Evolutionary conservation across 805 yeast species (phyloP), one percentile per base, ranked within the genome.

Genomic region (Yamadazyma phyllophila): DNA sequence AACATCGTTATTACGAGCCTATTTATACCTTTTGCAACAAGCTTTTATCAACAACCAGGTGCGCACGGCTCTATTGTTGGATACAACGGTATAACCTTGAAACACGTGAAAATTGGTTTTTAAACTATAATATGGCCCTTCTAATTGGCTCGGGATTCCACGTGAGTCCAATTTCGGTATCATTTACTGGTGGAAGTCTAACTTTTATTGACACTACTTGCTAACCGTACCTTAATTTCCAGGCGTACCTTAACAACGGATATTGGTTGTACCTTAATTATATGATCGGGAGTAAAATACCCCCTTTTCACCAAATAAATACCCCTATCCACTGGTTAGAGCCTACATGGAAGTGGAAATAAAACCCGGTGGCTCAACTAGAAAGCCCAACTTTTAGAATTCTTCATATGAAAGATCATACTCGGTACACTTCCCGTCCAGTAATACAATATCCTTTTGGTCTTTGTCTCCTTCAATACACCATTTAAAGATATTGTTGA

Each of bases 401-500:
- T 44, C 41, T 7, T 44, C 44, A 26, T 30, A 45, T 13, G 36
- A 12, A 11, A 49, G 39, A 26, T 47, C 49, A 26, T 45, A 46
- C 15, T 41, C 45, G 12, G 47, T 46, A 41, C 54, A 50, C 7
- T n/a, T 34, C 11, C 54, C 54, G 81, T 43, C 50, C 36, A 43
- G 41, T 27, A 47, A 47, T 2, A 44, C 44, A 12, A 51, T 43
- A 39, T 46, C 45, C 27, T 48, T 51, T 32, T 51, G 55, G 43
- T 51, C 55, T 13, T 42, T 42, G 14, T 13, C 26, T 7, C 55
- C 55, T 50, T 54, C 38, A 32, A 86, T 79, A 46, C 83, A 77
- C 90, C 95, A 85, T 26, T 69, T 59, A 16, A 65, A 64, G 13
- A 69, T 68, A 2, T 90, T 91, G 4, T 88, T 88, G 58, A 78